Evolutionary conservation across 148 eudicot genomes (phyloP).

Genomic region (Vaccinium corymbosum): DNA sequence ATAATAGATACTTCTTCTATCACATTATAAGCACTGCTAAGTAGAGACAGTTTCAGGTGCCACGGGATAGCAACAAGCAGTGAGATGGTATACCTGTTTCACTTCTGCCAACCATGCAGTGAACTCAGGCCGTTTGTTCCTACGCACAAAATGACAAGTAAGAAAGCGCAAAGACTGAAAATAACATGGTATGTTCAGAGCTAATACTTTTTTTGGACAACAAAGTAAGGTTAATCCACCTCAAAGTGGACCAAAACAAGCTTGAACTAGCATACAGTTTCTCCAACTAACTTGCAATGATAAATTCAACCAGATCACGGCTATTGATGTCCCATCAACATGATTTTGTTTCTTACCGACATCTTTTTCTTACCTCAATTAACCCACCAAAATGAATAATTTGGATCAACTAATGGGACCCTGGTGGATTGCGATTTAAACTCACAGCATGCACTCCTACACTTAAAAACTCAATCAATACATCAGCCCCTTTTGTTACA

Average conservation of each 20-base stretch:
- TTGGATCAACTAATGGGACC: background rate
- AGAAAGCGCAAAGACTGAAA: background rate
- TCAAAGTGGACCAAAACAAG: background rate
- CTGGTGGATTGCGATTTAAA: background rate
- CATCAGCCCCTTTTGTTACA: background rate
- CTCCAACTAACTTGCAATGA: background rate
- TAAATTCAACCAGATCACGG: background rate
- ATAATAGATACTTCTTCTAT: background rate
- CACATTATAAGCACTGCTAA: background rate
- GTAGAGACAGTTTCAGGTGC: background rate
- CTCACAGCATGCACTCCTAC: background rate
- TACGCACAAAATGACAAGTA: constrained; percentile 25
- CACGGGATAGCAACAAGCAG: background rate
- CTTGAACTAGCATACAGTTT: background rate
- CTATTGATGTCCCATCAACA: background rate
- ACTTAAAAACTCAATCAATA: background rate
- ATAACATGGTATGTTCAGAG: background rate
- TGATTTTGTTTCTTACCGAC: background rate
- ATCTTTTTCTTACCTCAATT: background rate
- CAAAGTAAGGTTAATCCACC: background rate
- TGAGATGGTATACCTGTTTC: constrained; percentile 54
- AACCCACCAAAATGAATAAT: background rate
- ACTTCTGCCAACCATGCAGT: constrained; percentile 90
- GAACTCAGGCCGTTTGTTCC: constrained; percentile 96
- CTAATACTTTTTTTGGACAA: background rate